Conservation (phyloP, 305 asterid genomes). For the Caryopteris hybrid region DNA sequence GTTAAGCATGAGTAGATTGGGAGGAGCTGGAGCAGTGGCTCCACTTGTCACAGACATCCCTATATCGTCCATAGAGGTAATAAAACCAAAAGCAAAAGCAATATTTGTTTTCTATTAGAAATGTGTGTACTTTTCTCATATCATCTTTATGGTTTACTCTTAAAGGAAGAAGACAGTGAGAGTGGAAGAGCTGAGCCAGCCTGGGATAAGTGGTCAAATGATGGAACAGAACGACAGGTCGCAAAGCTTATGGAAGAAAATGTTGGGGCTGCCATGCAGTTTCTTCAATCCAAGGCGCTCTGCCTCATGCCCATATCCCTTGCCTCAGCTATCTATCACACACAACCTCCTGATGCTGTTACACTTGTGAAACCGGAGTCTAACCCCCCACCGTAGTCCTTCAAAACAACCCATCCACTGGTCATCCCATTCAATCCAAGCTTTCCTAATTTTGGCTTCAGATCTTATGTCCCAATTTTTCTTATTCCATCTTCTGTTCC, state of each 20-base stretch:
- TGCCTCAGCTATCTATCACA: slow-evolving; percentile 81
- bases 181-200: slow-evolving; percentile 67
- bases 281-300: slow-evolving; percentile 90
- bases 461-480: not conserved
- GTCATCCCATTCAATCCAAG: slow-evolving; percentile 15
- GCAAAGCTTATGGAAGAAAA: slow-evolving; percentile 99
- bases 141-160: not conserved
- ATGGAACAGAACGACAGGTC: slow-evolving; percentile 87
- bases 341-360: slow-evolving; percentile 64
- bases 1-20: slow-evolving; percentile 97
- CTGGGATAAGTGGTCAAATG: slow-evolving; percentile 96
- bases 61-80: slow-evolving; percentile 72
- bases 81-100: slow-evolving; percentile 27
- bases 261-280: slow-evolving; percentile 92
- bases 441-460: slow-evolving; percentile 23
- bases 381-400: slow-evolving; percentile 47
- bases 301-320: slow-evolving; percentile 86
- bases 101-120: not conserved
- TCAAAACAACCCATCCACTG: not conserved
- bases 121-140: not conserved
- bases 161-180: slow-evolving; percentile 60
- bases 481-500: no score
- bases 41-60: slow-evolving; percentile 96
- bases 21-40: slow-evolving; percentile 97
- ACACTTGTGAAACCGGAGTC: slow-evolving; percentile 51